phyloP scores from a whole-genome alignment of 75 land plant genomes.

The Picea sitchensis region DNA sequence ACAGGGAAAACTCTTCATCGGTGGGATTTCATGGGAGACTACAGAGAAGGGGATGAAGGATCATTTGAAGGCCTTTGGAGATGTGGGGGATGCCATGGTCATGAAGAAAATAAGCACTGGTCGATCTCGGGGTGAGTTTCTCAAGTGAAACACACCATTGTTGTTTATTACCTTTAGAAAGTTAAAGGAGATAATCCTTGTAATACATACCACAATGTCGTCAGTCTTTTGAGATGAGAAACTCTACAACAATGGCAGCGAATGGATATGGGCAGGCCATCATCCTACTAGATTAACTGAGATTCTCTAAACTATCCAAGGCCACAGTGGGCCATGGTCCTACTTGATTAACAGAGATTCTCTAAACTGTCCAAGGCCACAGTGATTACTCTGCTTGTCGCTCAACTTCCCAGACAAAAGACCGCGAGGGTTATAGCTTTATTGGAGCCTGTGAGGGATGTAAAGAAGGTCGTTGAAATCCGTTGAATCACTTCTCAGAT shows the following conservation, averaged over 20 bases:
- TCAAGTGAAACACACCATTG: slow-evolving; percentile 71
- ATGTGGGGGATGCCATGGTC: no score
- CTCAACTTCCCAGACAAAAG: background rate
- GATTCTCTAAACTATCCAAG: no score
- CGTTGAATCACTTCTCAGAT: slow-evolving; percentile 7
- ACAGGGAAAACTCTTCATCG: slow-evolving; percentile 81
- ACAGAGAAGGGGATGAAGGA: slow-evolving; percentile 24
- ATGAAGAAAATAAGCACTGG: slow-evolving; percentile 13
- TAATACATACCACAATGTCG: no score
- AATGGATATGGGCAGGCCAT: no score
- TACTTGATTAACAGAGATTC: no score
- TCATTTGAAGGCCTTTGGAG: slow-evolving; percentile 18
- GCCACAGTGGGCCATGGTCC: no score
- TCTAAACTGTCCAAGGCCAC: no score
- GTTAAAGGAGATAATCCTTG: no score
- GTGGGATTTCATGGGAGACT: slow-evolving; percentile 96
- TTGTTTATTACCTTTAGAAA: background rate
- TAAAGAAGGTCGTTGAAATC: slow-evolving; percentile 21
- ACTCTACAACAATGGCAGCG: no score
- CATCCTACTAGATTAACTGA: no score
- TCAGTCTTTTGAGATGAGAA: no score
- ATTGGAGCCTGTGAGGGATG: slow-evolving; percentile 40
- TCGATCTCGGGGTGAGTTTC: slow-evolving; percentile 83
- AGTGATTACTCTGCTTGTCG: no score
- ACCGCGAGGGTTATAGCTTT: slow-evolving; percentile 19